Evolutionary conservation across 768 basidiomycete genomes (phyloP).

Genomic region (Kwoniella sp.): DNA sequence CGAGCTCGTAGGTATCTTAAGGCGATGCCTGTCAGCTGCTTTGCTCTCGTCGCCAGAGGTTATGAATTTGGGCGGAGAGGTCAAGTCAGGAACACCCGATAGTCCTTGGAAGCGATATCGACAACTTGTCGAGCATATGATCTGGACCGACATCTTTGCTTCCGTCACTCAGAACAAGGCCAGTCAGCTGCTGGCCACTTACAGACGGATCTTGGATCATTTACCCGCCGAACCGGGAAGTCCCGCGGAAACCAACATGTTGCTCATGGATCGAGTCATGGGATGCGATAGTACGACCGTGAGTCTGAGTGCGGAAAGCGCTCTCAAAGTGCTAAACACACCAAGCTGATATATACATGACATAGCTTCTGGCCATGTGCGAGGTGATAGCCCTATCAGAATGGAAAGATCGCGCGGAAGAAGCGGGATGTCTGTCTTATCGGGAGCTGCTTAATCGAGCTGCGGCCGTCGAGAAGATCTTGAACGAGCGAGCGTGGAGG

Average conservation of each 20-base stretch:
- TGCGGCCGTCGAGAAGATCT: conserved; percentile 16
- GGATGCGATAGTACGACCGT: conserved; percentile 36
- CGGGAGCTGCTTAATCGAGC: conserved; percentile 24
- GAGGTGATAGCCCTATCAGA: conserved; percentile 28
- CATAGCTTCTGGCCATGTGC: conserved; percentile 24
- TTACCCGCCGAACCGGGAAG: background rate
- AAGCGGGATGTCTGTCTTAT: conserved; percentile 19
- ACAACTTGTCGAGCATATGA: conserved; percentile 20
- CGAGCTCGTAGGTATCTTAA: conserved; percentile 11
- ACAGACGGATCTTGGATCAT: conserved; percentile 20
- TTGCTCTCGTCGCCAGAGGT: conserved; percentile 21
- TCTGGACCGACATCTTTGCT: conserved; percentile 34
- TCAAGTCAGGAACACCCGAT: background rate
- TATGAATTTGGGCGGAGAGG: conserved; percentile 8
- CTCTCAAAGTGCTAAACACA: background rate
- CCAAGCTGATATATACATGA: background rate
- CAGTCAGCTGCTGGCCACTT: conserved; percentile 17
- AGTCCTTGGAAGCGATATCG: conserved; percentile 24
- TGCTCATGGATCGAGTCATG: conserved; percentile 27
- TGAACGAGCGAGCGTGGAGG: conserved; percentile 25
- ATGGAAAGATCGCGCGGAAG: conserved; percentile 24
- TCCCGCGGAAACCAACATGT: background rate
- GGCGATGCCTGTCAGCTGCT: conserved; percentile 22
- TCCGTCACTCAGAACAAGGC: conserved; percentile 27
- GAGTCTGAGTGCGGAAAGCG: conserved; percentile 2